These are phyloP conservation scores for Colletotrichum viniferum DNA, from an alignment of 2,329 filamentous ascomycete genomes.

Conservation along the genomic window DNA sequence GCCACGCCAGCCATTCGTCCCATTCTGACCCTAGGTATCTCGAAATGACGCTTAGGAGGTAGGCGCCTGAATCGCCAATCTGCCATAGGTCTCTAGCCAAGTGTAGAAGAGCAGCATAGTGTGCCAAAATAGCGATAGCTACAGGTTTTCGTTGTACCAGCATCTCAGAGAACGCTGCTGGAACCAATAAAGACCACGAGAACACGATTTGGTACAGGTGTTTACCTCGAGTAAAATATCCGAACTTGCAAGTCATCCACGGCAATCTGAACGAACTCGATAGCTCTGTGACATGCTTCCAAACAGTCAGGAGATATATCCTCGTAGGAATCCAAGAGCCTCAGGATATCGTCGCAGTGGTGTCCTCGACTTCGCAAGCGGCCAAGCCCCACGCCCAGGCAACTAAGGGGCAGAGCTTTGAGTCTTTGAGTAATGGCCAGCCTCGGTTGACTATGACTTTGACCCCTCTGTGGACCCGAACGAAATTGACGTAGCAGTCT, in stretches of 20 bases:
- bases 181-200: constrained; percentile 28
- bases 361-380: neutral
- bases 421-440: neutral
- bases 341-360: neutral
- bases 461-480: constrained; percentile 28
- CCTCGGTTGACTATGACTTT: constrained; percentile 17
- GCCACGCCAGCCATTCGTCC: neutral
- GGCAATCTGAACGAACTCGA: neutral
- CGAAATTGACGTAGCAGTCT: constrained; percentile 31
- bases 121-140: constrained; percentile 30
- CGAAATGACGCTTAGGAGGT: neutral
- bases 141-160: constrained; percentile 25
- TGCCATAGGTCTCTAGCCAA: constrained; percentile 30
- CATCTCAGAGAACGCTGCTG: constrained; percentile 26
- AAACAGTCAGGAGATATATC: neutral
- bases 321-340: constrained; percentile 1
- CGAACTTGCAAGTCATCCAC: neutral
- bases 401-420: neutral
- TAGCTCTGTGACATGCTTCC: neutral
- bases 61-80: constrained; percentile 26
- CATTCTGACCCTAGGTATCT: neutral
- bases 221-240: neutral
- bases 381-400: neutral
- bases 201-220: constrained; percentile 29
- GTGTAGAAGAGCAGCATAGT: constrained; percentile 33